phyloP scores from a whole-genome alignment of 148 eudicot genomes.

The Camellia granthamiana region DNA sequence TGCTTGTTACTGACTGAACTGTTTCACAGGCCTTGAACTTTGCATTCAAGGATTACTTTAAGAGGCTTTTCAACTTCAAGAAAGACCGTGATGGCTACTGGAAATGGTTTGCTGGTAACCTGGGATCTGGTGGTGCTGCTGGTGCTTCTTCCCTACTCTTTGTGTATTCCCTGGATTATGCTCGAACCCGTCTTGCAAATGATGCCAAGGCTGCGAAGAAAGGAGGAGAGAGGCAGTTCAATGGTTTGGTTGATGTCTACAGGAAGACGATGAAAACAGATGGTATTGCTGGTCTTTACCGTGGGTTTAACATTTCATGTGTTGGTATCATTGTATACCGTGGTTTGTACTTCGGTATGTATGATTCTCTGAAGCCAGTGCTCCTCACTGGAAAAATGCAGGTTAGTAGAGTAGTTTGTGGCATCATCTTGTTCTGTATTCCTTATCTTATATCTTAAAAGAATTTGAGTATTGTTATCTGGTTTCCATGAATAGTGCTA shows the following conservation, averaged over 20 bases:
- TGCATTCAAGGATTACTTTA: slow-evolving; percentile 73
- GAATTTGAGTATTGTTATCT: background rate
- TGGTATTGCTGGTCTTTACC: slow-evolving; percentile 73
- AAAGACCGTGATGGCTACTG: slow-evolving; percentile 70
- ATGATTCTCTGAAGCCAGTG: slow-evolving; percentile 69
- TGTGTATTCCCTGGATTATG: slow-evolving; percentile 65
- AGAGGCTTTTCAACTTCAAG: slow-evolving; percentile 71
- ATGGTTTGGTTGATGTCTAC: slow-evolving; percentile 70
- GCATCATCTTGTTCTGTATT: too few relatives aligned
- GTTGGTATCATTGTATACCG: slow-evolving; percentile 71
- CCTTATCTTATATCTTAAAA: background rate
- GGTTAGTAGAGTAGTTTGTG: slow-evolving; percentile 30
- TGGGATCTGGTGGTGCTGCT: slow-evolving; percentile 73
- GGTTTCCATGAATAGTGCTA: background rate
- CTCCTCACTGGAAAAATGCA: slow-evolving; percentile 58
- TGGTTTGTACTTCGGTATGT: slow-evolving; percentile 79
- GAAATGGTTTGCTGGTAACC: slow-evolving; percentile 69
- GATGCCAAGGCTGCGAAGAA: slow-evolving; percentile 63
- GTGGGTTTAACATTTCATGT: slow-evolving; percentile 74
- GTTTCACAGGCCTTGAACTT: slow-evolving; percentile 58
- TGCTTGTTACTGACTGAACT: background rate
- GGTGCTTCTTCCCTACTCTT: slow-evolving; percentile 65
- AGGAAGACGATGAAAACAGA: slow-evolving; percentile 57
- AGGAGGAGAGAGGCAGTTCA: slow-evolving; percentile 67
- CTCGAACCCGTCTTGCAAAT: slow-evolving; percentile 62